Conservation (phyloP, 768 basidiomycete species). For the Trametopsis cervina region DNA sequence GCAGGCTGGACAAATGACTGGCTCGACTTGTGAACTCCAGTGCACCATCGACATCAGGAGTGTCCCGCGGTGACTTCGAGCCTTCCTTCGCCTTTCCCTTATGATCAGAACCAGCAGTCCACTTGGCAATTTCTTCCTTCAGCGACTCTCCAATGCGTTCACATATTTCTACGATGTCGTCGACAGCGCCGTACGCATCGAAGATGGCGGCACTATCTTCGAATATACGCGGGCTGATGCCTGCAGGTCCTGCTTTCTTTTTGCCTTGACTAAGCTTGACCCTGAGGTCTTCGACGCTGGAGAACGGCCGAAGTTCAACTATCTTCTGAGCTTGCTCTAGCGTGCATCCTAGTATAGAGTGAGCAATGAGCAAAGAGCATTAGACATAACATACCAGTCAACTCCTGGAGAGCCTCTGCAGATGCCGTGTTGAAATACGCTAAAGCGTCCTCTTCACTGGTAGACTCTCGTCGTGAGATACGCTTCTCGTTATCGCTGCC, state of each 20-base stretch:
- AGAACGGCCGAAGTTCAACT: constrained; percentile 73
- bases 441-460: constrained; percentile 44
- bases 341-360: constrained; percentile 54
- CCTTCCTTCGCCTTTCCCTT: constrained; percentile 34
- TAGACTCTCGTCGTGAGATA: constrained; percentile 14
- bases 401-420: constrained; percentile 59
- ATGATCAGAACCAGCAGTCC: constrained; percentile 36
- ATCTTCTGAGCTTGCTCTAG: constrained; percentile 76
- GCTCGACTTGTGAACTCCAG: constrained; percentile 47
- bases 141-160: constrained; percentile 79
- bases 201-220: constrained; percentile 87
- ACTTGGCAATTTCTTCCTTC: constrained; percentile 67
- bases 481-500: constrained; percentile 38
- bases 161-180: constrained; percentile 82
- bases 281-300: constrained; percentile 67
- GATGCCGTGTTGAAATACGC: constrained; percentile 63
- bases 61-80: constrained; percentile 13
- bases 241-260: constrained; percentile 76
- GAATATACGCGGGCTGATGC: constrained; percentile 85
- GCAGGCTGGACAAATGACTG: constrained; percentile 31
- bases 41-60: constrained; percentile 44
- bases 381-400: constrained; percentile 50
- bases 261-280: constrained; percentile 76
- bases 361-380: constrained; percentile 3
- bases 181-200: constrained; percentile 80